Percentiles rank a stretch among this genome's conserved stretches.
These are phyloP conservation scores for Boletus barrowsii DNA, from an alignment of 768 basidiomycete genomes.

Conservation along the genomic window DNA sequence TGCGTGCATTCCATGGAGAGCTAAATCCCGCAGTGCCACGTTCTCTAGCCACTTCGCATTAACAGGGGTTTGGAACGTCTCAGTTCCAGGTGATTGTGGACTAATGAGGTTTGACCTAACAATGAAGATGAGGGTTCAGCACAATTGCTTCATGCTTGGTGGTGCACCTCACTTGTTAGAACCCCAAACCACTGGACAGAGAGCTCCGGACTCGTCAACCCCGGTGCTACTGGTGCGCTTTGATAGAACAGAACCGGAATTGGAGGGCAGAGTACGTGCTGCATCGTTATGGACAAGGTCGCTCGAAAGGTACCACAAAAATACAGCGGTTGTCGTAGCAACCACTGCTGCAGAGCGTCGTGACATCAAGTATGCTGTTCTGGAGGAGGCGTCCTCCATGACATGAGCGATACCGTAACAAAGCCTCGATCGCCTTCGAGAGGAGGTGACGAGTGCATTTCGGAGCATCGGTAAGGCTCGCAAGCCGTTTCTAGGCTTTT, in stretches of 20 bases:
- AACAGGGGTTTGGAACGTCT: conserved; percentile 48
- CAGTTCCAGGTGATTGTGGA: conserved; percentile 37
- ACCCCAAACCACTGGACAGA: conserved; percentile 66
- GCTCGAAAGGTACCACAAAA: conserved; percentile 39
- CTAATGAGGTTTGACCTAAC: conserved; percentile 47
- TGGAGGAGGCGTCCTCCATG: background rate
- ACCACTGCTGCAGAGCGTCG: conserved; percentile 16
- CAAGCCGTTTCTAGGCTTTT: background rate
- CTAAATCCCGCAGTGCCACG: conserved; percentile 71
- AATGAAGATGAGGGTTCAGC: background rate
- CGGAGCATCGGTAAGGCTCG: conserved; percentile 12
- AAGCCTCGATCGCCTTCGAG: background rate
- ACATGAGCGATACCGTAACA: conserved; percentile 8
- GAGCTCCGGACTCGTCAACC: conserved; percentile 22
- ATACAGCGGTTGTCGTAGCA: conserved; percentile 25
- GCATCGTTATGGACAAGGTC: conserved; percentile 39
- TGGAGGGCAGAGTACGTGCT: conserved; percentile 2
- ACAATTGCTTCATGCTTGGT: background rate
- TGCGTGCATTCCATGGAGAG: conserved; percentile 61
- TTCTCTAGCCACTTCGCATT: conserved; percentile 58
- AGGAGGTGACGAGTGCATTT: conserved; percentile 5
- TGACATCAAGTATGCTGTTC: background rate
- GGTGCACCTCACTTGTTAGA: conserved; percentile 57
- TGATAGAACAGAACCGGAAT: background rate
- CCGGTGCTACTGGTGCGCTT: conserved; percentile 22